Percentiles rank a stretch among this genome's conserved stretches.
phyloP scores from a whole-genome alignment of 1,139 yeast species.

The Debaryomyces fabryi region DNA sequence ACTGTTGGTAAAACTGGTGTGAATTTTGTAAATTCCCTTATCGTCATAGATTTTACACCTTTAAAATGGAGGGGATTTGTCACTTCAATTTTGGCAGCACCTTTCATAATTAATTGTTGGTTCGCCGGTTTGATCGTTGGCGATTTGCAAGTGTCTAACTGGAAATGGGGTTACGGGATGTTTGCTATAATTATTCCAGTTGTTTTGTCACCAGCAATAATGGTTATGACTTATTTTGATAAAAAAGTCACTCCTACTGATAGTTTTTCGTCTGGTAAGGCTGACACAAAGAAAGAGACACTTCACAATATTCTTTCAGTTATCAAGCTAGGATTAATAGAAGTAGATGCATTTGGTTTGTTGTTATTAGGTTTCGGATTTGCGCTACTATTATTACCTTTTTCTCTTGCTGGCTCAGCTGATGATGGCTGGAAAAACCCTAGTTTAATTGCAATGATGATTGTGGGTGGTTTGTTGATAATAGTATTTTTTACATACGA shows the following conservation, averaged over 20 bases:
- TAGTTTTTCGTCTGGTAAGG: background rate
- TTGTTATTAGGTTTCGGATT: background rate
- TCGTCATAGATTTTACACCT: constrained; percentile 32
- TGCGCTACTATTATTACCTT: background rate
- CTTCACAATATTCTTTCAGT: background rate
- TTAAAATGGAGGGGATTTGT: constrained; percentile 33
- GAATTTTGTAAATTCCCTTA: constrained; percentile 20
- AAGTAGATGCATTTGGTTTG: background rate
- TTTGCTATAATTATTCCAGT: background rate
- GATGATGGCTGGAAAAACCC: background rate
- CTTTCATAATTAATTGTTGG: background rate
- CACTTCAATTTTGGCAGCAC: constrained; percentile 20
- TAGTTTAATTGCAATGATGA: background rate
- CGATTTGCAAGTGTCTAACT: background rate
- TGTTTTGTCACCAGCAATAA: background rate
- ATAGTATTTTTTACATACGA: background rate
- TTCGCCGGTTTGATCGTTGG: background rate
- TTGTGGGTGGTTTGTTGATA: background rate
- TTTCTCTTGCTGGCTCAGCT: background rate
- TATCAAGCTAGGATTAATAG: background rate
- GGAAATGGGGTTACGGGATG: background rate
- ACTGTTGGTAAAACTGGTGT: constrained; percentile 29
- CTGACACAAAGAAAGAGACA: background rate
- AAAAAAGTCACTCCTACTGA: background rate
- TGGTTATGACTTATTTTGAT: background rate